A percentile compares a stretch with the other conserved stretches of the same genome.
These are phyloP conservation scores for Aspergillus hancockii DNA, from an alignment of 495 filamentous ascomycete genomes.

Conservation along the genomic window DNA sequence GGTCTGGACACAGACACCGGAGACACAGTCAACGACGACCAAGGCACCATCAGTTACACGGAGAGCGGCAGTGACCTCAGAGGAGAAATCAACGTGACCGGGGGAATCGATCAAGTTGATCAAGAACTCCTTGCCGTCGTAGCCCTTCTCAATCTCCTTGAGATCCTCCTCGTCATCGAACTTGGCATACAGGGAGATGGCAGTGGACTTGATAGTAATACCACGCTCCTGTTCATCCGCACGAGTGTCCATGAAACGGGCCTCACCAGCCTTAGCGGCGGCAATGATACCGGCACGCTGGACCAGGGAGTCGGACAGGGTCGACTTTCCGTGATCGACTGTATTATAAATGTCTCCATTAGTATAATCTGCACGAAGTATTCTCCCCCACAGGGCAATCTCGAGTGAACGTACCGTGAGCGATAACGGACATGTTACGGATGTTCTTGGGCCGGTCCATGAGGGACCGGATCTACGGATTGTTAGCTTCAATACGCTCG, in stretches of 20 bases:
- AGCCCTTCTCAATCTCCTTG: conserved; percentile 91
- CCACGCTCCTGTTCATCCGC: conserved; percentile 98
- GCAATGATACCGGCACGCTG: conserved; percentile 99
- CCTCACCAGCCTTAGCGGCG: conserved; percentile 92
- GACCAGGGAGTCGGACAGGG: conserved; percentile 97
- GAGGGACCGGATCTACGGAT: conserved; percentile 74
- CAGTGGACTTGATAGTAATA: conserved; percentile 99
- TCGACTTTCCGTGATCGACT: conserved; percentile 99
- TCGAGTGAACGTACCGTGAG: conserved; percentile 69
- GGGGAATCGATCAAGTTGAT: conserved; percentile 99
- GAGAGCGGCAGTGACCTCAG: conserved; percentile 98
- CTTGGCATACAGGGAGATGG: conserved; percentile 95
- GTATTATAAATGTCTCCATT: neutral
- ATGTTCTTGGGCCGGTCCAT: conserved; percentile 99
- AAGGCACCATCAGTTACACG: conserved; percentile 99
- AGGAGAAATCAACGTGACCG: conserved; percentile 99
- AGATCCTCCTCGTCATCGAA: conserved; percentile 81
- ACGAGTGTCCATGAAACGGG: conserved; percentile 95
- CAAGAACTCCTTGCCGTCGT: conserved; percentile 92
- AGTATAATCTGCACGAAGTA: neutral
- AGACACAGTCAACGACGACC: conserved; percentile 98
- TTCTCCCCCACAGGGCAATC: neutral
- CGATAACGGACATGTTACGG: conserved; percentile 99
- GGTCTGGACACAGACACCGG: conserved; percentile 98
- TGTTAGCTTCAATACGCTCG: conserved; percentile 14